Evolutionary conservation across 2,329 filamentous ascomycete species (phyloP).

Genomic region (Aspergillus novofumigatus): DNA sequence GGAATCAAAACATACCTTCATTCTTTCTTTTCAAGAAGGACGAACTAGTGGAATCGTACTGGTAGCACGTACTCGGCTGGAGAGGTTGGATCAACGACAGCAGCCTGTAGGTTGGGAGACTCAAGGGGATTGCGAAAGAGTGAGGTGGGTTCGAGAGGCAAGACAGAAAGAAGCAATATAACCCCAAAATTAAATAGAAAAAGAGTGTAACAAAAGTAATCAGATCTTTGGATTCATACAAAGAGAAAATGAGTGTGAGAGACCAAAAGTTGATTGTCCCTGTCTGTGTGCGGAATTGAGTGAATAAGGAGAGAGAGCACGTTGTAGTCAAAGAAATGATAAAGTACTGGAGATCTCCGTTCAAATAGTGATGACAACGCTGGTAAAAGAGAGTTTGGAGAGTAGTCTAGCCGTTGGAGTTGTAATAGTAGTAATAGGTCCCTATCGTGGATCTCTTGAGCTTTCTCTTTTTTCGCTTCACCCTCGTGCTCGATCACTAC

Average conservation of each 20-base stretch:
- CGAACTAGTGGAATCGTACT: neutral
- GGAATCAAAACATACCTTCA: constrained; percentile 19
- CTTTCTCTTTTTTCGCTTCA: neutral
- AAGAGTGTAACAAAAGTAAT: neutral
- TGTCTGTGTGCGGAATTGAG: neutral
- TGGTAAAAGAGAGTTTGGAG: neutral
- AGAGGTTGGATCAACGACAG: constrained; percentile 1
- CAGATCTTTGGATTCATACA: neutral
- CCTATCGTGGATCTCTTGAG: neutral
- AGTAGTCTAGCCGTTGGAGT: neutral
- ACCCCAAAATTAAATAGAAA: neutral
- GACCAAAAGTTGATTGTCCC: neutral
- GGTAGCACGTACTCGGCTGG: constrained; percentile 2
- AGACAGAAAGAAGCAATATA: constrained; percentile 1
- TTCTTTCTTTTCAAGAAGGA: constrained; percentile 5
- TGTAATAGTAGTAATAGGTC: neutral
- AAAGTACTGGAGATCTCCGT: neutral
- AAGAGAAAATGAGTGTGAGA: neutral
- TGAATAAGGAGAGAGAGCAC: neutral
- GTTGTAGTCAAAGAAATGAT: neutral
- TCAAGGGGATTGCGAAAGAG: neutral
- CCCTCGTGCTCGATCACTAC: neutral
- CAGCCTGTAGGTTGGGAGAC: constrained; percentile 1
- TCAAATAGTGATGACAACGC: neutral
- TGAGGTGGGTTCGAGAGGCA: neutral